phyloP scores from a whole-genome alignment of 768 basidiomycete genomes.

The Gelatoporia subvermispora region DNA sequence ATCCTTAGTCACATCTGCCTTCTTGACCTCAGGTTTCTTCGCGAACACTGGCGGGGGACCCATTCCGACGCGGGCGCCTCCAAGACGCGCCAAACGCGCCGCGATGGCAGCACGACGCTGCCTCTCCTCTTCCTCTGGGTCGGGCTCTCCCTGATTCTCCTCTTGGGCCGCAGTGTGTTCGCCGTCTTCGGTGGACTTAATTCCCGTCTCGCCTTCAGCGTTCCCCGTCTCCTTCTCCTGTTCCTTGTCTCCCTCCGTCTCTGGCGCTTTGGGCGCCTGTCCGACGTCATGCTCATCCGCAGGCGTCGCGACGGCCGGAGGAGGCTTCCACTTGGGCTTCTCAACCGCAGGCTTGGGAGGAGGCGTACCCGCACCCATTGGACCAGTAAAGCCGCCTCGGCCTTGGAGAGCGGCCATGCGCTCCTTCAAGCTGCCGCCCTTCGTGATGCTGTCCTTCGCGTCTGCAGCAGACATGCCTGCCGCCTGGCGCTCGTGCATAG shows the following conservation, averaged over 20 bases:
- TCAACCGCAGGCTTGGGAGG: slow-evolving; percentile 58
- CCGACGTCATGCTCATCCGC: slow-evolving; percentile 15
- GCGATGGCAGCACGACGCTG: slow-evolving; percentile 84
- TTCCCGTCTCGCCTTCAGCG: slow-evolving; percentile 14
- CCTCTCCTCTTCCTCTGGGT: slow-evolving; percentile 67
- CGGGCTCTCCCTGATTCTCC: slow-evolving; percentile 31
- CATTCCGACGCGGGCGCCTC: slow-evolving; percentile 82
- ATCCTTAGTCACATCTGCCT: slow-evolving; percentile 21
- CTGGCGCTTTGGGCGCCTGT: slow-evolving; percentile 7
- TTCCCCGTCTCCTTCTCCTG: neutral
- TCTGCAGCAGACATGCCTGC: slow-evolving; percentile 75
- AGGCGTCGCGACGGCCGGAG: slow-evolving; percentile 35
- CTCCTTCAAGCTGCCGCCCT: slow-evolving; percentile 80
- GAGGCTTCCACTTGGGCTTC: slow-evolving; percentile 86
- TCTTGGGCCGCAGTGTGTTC: slow-evolving; percentile 26
- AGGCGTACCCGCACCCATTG: slow-evolving; percentile 24
- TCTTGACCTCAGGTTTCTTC: slow-evolving; percentile 41
- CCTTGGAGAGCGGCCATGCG: slow-evolving; percentile 94
- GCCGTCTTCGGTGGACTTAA: neutral
- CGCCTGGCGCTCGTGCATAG: slow-evolving; percentile 21
- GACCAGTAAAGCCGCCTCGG: slow-evolving; percentile 69
- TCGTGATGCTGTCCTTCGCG: slow-evolving; percentile 81
- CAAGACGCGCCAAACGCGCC: slow-evolving; percentile 89
- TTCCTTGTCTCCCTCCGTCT: neutral
- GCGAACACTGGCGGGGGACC: slow-evolving; percentile 62